phyloP scores from a whole-genome alignment of 2,329 filamentous ascomycete genomes.

The Arachnopeziza araneosa region DNA sequence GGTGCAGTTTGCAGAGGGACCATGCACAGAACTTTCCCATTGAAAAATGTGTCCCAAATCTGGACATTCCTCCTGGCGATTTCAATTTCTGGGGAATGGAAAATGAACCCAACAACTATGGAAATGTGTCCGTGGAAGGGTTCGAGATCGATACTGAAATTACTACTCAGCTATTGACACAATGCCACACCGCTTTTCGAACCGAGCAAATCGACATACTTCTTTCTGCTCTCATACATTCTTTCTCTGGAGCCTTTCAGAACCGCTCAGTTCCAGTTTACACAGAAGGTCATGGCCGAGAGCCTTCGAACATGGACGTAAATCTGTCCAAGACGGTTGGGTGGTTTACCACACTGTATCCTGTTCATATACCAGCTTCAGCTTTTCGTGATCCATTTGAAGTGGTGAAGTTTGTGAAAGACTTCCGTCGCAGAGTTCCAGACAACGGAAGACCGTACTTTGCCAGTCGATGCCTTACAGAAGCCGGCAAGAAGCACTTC shows the following conservation, averaged over 20 bases:
- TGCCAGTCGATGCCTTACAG: constrained; percentile 28
- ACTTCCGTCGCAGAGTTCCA: constrained; percentile 32
- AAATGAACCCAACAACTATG: neutral
- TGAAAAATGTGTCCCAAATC: neutral
- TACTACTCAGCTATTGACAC: neutral
- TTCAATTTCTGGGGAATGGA: neutral
- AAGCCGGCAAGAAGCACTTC: constrained; percentile 24
- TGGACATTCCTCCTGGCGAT: neutral
- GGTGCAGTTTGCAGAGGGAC: neutral
- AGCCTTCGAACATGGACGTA: constrained; percentile 30
- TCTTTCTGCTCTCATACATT: constrained; percentile 31
- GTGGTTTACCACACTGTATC: constrained; percentile 38
- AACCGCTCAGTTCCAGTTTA: constrained; percentile 35
- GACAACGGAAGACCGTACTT: constrained; percentile 20
- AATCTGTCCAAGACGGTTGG: constrained; percentile 38
- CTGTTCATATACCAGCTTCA: neutral
- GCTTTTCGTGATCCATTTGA: neutral
- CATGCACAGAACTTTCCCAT: neutral
- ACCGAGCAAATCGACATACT: constrained; percentile 38
- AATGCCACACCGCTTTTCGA: constrained; percentile 17
- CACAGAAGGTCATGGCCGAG: constrained; percentile 39
- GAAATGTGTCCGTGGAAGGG: neutral
- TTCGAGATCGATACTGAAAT: neutral
- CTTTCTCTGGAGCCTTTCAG: constrained; percentile 32
- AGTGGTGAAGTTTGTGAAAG: constrained; percentile 30